Conservation (phyloP, 805 yeast genomes). For the Tetrapisispora namnaoensis region DNA sequence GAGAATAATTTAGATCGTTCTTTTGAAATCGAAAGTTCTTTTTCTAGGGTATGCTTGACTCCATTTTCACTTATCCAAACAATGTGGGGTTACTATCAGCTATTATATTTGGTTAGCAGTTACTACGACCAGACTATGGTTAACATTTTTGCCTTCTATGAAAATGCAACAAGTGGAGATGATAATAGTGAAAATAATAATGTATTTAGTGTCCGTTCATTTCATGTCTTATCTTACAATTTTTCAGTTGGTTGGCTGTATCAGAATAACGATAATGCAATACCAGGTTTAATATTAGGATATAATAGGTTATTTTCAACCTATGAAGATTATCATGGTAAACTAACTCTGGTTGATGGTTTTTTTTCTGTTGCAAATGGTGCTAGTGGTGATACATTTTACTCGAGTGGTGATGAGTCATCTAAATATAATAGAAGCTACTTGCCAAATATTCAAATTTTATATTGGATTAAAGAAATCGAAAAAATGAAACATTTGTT, state of each 20-base stretch:
- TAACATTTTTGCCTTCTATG: neutral
- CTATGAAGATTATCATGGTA: conserved; percentile 52
- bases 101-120: conserved; percentile 9
- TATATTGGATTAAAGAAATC: conserved; percentile 22
- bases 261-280: conserved; percentile 31
- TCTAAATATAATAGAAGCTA: conserved; percentile 50
- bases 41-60: conserved; percentile 48
- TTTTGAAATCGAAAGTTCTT: conserved; percentile 48
- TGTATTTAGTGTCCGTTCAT: conserved; percentile 34
- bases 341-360: conserved; percentile 57
- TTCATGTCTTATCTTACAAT: conserved; percentile 52
- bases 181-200: conserved; percentile 1
- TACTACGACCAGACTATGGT: conserved; percentile 10
- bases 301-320: conserved; percentile 64
- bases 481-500: conserved; percentile 36
- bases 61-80: conserved; percentile 39
- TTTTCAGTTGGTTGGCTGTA: conserved; percentile 75
- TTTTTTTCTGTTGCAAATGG: conserved; percentile 68
- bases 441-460: conserved; percentile 57
- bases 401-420: conserved; percentile 37
- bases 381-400: conserved; percentile 38
- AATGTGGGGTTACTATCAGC: conserved; percentile 25
- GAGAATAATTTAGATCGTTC: conserved; percentile 29
- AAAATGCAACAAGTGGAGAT: neutral
- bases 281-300: conserved; percentile 72